Percentiles rank a stretch among this genome's conserved stretches.
phyloP scores from a whole-genome alignment of 306 rosid genomes.

The Quercus rubra region DNA sequence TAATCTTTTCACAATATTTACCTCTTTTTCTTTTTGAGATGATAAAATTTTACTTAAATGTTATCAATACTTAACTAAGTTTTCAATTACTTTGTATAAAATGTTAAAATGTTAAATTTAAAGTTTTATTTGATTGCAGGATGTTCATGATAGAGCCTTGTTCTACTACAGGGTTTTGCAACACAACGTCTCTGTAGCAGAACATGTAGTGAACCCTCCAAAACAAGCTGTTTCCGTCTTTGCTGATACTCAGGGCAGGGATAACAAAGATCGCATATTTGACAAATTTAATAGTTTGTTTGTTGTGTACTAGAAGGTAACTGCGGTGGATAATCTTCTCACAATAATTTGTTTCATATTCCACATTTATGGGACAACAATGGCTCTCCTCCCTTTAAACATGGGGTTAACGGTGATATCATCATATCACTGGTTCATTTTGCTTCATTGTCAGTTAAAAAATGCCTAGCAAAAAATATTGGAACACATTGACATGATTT shows the following conservation, averaged over 20 bases:
- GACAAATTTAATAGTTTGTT: constrained; percentile 96
- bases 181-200: constrained; percentile 68
- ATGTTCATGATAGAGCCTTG: constrained; percentile 93
- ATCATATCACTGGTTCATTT: not conserved
- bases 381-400: not conserved
- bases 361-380: not conserved
- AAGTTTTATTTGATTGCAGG: constrained; percentile 60
- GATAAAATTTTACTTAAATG: not conserved
- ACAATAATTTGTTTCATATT: too few species aligned
- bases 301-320: constrained; percentile 90
- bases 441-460: not conserved
- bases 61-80: not conserved
- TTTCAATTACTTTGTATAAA: constrained; percentile 9
- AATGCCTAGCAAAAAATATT: not conserved
- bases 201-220: constrained; percentile 91
- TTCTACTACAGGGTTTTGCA: constrained; percentile 97
- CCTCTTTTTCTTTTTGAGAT: too few species aligned
- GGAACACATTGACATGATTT: not conserved
- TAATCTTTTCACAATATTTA: not conserved
- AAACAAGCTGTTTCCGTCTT: constrained; percentile 99
- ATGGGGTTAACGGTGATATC: not conserved
- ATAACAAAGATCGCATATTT: constrained; percentile 93
- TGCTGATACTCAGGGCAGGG: constrained; percentile 98
- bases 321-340: not conserved
- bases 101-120: constrained; percentile 36